Base-by-base conservation (phyloP, 1,284 basidiomycete genomes). In the Cryptococcus amylolentus region DNA sequence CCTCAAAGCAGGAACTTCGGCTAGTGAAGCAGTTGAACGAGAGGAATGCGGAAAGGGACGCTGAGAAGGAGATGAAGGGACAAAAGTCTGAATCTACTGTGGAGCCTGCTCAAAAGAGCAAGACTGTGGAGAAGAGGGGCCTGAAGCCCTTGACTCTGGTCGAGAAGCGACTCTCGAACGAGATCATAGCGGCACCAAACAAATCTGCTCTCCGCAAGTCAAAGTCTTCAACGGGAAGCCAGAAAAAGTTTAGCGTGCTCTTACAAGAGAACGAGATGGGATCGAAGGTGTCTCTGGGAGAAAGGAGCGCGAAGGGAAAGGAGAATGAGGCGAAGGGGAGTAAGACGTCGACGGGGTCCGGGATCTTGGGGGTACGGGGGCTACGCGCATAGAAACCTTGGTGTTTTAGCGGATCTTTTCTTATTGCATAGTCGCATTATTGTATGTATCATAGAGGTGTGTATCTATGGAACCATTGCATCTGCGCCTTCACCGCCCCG, bases 11-110 rank as follows among this genome's bases (percentile, higher is more conserved):
- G n/a, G 61, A 66, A 20, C 28, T 65, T 49, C 47, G 43, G 37
- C 49, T 57, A 13, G 62, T 61, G 5, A 40, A 60, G 27, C 35
- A 46, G 27, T 56, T 67, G 49, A 54, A 60, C 27, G 58, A 61
- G 48, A 40, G 64, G 27, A 51, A 55, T 49, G 35, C 35, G 40
- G 42, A 55, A 9, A 46, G 35, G 26, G 42, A 37, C 23, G 31
- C 46, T 12, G 39, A 18, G 13, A 26, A 13, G 14, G 28, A 9
- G 46, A 35, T 48, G 46, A 10, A 28, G 27, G 10, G 16, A n/a
- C 13, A 7, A 10, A 52, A 55, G 43, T 51, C 51, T 18, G 48
- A 46, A 28, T 14, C 43, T 26, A 26, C 3, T 42, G 4, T 42
- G n/a, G 41, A 42, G n/a, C 6, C 16, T 18, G n/a, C 41, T 18